Evolutionary conservation across 1,284 basidiomycete species (phyloP), one percentile per base, ranked within the genome.

Genomic region (Phenoliferia sp.): DNA sequence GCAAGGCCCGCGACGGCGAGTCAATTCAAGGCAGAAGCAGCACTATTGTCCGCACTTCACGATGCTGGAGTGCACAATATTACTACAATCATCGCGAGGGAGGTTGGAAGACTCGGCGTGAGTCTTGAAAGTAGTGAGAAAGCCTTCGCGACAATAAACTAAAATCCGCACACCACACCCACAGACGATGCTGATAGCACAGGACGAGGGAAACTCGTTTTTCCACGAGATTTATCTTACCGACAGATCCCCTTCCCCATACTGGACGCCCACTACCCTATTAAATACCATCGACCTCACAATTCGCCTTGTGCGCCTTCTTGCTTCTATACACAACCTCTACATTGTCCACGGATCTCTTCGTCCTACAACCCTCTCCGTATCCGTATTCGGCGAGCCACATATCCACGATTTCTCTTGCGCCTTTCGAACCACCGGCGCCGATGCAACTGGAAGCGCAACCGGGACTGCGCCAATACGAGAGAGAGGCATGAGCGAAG

Each of bases 341-440:
- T 54, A 59, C 19, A 48, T 67, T 62, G 71, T 73, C 15, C 71
- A 73, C 65, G 59, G 58, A 19, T 70, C 71, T 29, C 63, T 73
- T 35, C 69, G 71, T 17, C 69, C 71, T 3, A 63, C 62, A 4
- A 69, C 64, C n/a, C 32, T 73, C 36, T 69, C 67, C 2, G 52
- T 16, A 4, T 68, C 69, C 1, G 6, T 64, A 26, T 61, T 65
- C 35, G 26, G 33, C 61, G 67, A 73, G 33, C 57, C 69, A 3
- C 63, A 70, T 61, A 35, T 73, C 29, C 69, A 70, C 63, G 71
- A 73, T 36, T 73, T 73, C 29, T 69, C 67, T 3, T 73, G 69
- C 61, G 64, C 71, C 9, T 70, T 70, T 33, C 29, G 52, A 7
- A 33, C 39, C 15, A 50, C 50, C 32, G 65, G 55, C 2, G 65